Base-by-base conservation (phyloP, 768 basidiomycete species). In the Lentinula raphanica region DNA sequence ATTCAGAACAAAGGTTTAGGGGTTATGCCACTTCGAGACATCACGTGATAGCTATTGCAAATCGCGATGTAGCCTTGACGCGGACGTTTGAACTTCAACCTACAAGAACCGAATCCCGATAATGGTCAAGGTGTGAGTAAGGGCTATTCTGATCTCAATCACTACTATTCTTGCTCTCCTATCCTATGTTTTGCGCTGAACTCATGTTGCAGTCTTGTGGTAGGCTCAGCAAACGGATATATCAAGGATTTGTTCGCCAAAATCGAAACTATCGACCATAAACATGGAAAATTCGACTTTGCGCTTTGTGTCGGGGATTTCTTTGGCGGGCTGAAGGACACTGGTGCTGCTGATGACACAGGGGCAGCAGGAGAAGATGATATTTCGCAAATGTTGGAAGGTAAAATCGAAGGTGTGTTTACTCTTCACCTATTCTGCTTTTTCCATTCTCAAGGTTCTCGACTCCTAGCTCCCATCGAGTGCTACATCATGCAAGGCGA, bases 401-500 rank as follows among this genome's bases (percentile, higher is more conserved):
- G 89, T 0, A 71, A 76, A 23, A 66, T 94, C 32, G 80, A 87
- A 74, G 86, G 91, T 85, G 68, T 42, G 74, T 32, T 25, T 25
- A 9, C n/a, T 44, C 27, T 29, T 25, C 23, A n/a, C 32, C 45
- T 60, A 65, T 54, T 66, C 12, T 3, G 29, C 46, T 44, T 28
- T 63, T 54, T 59, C 17, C 38, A 35, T 31, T 59, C 53, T 55
- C 40, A 59, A 31, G 17, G 46, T n/a, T 55, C 56, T 23, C 63
- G 29, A n/a, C 21, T 8, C 11, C 27, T 32, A 96, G 92, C 86
- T 28, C 92, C 95, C 11, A 73, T 96, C 17, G 89, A 92, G 66
- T 94, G 92, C 64, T 98, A 96, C 74, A 85, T 97, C 58, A 94
- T 94, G 83, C 87, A 94, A 68, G 95, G 95, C 17, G 82, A 85